Base-by-base conservation (phyloP, 305 asterid genomes). In the Stenogyne calaminthoides region DNA sequence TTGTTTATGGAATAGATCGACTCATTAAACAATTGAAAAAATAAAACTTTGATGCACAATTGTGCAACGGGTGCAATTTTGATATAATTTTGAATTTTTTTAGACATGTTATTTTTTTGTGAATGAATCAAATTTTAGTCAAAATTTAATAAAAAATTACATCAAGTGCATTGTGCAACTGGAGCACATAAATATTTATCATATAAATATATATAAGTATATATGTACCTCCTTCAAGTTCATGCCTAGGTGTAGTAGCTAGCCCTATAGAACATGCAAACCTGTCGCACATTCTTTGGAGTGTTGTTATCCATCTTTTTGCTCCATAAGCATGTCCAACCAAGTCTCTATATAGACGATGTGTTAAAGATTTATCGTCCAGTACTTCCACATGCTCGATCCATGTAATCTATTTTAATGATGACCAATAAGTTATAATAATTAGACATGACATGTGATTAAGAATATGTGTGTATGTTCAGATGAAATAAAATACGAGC, bases 291-390 rank as follows among this genome's bases (percentile, higher is more conserved):
- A 74, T 86, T 72, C 88, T 81, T 55, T 85, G 87, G 32, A 90
- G 86, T 9, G 82, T 72, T 11, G 78, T 54, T 8, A 90, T 52
- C 95, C 95, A 88, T 66, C 88, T 65, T 67, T 60, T 83, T 7
- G 95, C 93, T 63, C 97, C 95, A 27, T 81, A 90, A 0, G 93
- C 88, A 58, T 80, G 86, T 59, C 76, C 52, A 2, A 88, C 63
- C 29, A 88, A 36, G 34, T 87, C 90, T 77, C 84, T 67, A 61
- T 78, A 88, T 8, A 90, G 78, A 32, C 77, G 84, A 76, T 85
- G 84, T n/a, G 78, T 84, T 3, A 64, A 57, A 7, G 56, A 40
- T 69, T 80, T 85, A 55, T 86, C 93, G 40, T 85, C 89, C 32
- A 4, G 1, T 32, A 88, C 88, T 78, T 90, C 85, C 49, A 88